Percentiles rank a stretch among this genome's conserved stretches.
Conservation (phyloP, 306 rosid genomes). For the Sechiopsis laciniata region DNA sequence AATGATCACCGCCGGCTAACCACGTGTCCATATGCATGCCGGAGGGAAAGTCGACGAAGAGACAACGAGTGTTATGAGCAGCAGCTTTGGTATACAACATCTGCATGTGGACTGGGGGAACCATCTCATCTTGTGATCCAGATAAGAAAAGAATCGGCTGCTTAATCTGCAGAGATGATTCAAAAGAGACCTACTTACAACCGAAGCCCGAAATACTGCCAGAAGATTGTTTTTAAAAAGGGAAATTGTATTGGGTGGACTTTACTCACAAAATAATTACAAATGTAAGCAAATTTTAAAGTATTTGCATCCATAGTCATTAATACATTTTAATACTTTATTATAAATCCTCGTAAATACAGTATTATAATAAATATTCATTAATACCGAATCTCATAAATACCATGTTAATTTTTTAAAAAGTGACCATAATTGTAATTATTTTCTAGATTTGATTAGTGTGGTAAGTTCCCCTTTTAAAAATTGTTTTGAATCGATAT, state of each 20-base stretch:
- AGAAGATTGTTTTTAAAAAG: neutral
- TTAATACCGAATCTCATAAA: too few relatives aligned
- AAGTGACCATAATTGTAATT: too few relatives aligned
- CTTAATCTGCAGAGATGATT: slow-evolving; percentile 55
- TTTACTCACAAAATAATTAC: too few relatives aligned
- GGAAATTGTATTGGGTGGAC: too few relatives aligned
- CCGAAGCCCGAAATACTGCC: neutral
- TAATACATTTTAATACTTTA: too few relatives aligned
- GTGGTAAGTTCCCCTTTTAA: neutral
- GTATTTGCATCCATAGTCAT: too few relatives aligned
- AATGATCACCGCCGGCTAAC: slow-evolving; percentile 79
- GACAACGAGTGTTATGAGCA: slow-evolving; percentile 63
- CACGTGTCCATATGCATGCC: slow-evolving; percentile 99
- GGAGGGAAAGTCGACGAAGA: slow-evolving; percentile 69
- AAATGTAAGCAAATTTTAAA: too few relatives aligned
- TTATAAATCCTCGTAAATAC: too few relatives aligned
- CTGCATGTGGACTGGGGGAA: slow-evolving; percentile 86
- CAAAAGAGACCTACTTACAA: neutral
- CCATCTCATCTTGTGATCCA: slow-evolving; percentile 97
- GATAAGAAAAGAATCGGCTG: slow-evolving; percentile 93
- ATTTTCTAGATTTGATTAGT: too few relatives aligned
- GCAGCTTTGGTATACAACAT: slow-evolving; percentile 94
- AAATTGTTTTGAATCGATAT: neutral
- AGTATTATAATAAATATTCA: too few relatives aligned
- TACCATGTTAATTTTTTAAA: too few relatives aligned